phyloP scores from a whole-genome alignment of 768 basidiomycete species.

The Leucocoprinus leucothites region DNA sequence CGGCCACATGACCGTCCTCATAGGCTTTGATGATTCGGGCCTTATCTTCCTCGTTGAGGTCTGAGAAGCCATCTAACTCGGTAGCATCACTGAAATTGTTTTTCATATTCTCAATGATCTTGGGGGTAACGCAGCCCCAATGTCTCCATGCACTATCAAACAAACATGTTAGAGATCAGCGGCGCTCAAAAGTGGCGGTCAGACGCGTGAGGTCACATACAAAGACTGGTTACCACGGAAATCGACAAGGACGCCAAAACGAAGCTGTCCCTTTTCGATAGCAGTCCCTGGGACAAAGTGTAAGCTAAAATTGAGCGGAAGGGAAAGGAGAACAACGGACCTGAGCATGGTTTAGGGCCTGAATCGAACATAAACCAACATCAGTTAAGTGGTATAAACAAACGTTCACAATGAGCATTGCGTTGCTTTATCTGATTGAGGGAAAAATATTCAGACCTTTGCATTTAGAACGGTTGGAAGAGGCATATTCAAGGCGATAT shows the following conservation, averaged over 20 bases:
- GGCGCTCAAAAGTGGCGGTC: background rate
- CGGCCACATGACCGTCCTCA: constrained; percentile 74
- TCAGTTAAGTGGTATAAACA: constrained; percentile 18
- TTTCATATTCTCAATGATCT: constrained; percentile 72
- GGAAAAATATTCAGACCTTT: constrained; percentile 52
- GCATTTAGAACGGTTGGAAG: constrained; percentile 68
- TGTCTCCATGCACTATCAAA: constrained; percentile 73
- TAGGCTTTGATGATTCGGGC: constrained; percentile 69
- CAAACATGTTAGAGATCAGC: constrained; percentile 1
- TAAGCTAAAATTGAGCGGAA: constrained; percentile 14
- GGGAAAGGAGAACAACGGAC: constrained; percentile 32
- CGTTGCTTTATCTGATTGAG: constrained; percentile 22
- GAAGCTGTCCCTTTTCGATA: constrained; percentile 69
- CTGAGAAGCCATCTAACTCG: constrained; percentile 86
- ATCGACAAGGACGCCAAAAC: constrained; percentile 75
- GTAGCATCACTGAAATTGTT: constrained; percentile 48
- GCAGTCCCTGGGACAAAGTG: constrained; percentile 47
- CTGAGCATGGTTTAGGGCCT: constrained; percentile 79
- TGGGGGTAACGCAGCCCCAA: constrained; percentile 82
- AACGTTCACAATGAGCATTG: constrained; percentile 16
- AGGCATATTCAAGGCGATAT: constrained; percentile 79
- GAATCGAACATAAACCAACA: constrained; percentile 13
- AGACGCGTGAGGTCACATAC: constrained; percentile 36
- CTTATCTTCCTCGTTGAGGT: constrained; percentile 66
- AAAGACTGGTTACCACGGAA: constrained; percentile 66